Evolutionary conservation across 1,284 basidiomycete genomes (phyloP).

Genomic region (Mrakiaceae sp.): DNA sequence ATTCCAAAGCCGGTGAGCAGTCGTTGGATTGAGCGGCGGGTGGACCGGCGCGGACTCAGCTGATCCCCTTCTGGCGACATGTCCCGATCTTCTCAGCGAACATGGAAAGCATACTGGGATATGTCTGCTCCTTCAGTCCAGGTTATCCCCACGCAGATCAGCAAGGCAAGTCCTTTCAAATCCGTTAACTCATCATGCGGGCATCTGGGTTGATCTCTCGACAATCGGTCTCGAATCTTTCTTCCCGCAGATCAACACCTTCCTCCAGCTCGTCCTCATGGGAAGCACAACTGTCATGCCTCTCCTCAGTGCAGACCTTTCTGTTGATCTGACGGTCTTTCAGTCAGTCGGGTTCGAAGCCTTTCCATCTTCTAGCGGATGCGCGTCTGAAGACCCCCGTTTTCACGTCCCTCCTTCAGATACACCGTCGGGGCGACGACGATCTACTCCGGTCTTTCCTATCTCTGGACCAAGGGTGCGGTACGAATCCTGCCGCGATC

Average conservation of each 20-base stretch:
- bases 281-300: slow-evolving; percentile 76
- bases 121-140: slow-evolving; percentile 88
- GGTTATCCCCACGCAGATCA: slow-evolving; percentile 77
- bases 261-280: slow-evolving; percentile 82
- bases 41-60: no score
- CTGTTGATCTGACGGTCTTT: not conserved
- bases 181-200: no score
- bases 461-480: slow-evolving; percentile 28
- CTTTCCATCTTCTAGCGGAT: not conserved
- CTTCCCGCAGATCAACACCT: slow-evolving; percentile 60
- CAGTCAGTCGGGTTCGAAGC: not conserved
- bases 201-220: no score
- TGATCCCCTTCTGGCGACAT: no score
- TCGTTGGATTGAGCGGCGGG: no score
- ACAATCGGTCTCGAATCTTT: no score
- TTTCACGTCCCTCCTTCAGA: slow-evolving; percentile 40
- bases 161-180: slow-evolving; percentile 50
- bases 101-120: slow-evolving; percentile 83
- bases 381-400: slow-evolving; percentile 5
- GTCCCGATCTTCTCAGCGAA: slow-evolving; percentile 51
- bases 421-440: slow-evolving; percentile 80
- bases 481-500: no score
- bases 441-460: slow-evolving; percentile 82
- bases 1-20: slow-evolving; percentile 41
- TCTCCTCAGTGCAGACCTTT: slow-evolving; percentile 39